Evolutionary conservation across 208 protist genomes (phyloP).

Genomic region (Naegleria lovaniensis): DNA sequence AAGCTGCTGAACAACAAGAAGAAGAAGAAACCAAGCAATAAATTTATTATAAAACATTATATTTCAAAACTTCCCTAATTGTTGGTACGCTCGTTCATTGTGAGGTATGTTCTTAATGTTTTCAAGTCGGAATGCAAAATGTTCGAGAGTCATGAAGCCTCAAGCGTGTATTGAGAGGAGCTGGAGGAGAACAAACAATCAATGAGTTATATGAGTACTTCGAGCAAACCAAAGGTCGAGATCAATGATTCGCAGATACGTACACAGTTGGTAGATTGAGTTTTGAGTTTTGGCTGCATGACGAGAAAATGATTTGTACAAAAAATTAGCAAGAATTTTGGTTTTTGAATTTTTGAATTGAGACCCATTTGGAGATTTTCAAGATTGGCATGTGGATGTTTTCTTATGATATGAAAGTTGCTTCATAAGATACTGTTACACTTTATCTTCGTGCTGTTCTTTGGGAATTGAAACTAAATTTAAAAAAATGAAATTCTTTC

Average conservation of each 20-base stretch:
- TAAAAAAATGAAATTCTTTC: not conserved
- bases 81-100: too few relatives aligned
- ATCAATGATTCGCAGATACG: not conserved
- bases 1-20: slow-evolving; percentile 41
- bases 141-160: not conserved
- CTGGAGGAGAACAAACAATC: not conserved
- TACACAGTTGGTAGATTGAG: not conserved
- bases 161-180: not conserved
- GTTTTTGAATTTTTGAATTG: too few relatives aligned
- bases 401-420: too few relatives aligned
- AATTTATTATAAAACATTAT: not conserved
- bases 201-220: not conserved
- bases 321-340: too few relatives aligned
- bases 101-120: too few relatives aligned
- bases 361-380: too few relatives aligned
- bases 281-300: too few relatives aligned
- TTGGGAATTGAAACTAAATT: not conserved
- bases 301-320: too few relatives aligned
- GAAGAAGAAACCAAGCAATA: slow-evolving; percentile 4
- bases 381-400: too few relatives aligned
- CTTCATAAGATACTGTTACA: too few relatives aligned
- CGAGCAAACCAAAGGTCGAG: not conserved
- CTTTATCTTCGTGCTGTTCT: too few relatives aligned
- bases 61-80: too few relatives aligned
- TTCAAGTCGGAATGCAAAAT: not conserved